phyloP scores from a whole-genome alignment of 768 basidiomycete species.

The Leccinum fibrillosum region DNA sequence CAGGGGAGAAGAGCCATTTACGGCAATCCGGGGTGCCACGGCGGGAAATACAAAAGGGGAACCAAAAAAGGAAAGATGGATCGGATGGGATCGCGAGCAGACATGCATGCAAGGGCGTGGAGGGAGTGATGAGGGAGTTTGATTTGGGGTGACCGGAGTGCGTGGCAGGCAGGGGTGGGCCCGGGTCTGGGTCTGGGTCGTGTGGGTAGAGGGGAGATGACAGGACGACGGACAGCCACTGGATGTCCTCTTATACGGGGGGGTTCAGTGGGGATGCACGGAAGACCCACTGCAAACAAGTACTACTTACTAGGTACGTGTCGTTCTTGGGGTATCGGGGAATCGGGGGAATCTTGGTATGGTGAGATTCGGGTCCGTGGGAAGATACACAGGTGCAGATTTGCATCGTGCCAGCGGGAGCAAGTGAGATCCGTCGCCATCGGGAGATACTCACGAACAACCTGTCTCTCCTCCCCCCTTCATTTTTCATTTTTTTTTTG shows the following conservation, averaged over 20 bases:
- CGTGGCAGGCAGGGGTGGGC: slow-evolving; percentile 13
- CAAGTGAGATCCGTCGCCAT: slow-evolving; percentile 54
- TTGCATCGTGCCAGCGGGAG: slow-evolving; percentile 31
- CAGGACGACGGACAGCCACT: slow-evolving; percentile 21
- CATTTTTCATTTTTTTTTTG: slow-evolving; percentile 16
- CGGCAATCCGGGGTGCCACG: slow-evolving; percentile 32
- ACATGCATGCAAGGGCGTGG: slow-evolving; percentile 23
- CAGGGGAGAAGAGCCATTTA: slow-evolving; percentile 14
- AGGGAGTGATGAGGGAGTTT: slow-evolving; percentile 15
- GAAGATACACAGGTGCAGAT: slow-evolving; percentile 28
- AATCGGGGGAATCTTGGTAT: slow-evolving; percentile 28
- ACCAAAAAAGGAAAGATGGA: slow-evolving; percentile 15
- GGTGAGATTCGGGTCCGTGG: slow-evolving; percentile 20
- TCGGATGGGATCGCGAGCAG: slow-evolving; percentile 11
- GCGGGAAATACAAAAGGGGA: slow-evolving; percentile 17
- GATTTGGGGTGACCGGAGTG: slow-evolving; percentile 23
- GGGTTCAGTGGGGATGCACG: background rate
- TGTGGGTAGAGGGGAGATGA: slow-evolving; percentile 26
- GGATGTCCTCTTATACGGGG: slow-evolving; percentile 19
- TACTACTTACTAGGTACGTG: slow-evolving; percentile 17
- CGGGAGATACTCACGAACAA: slow-evolving; percentile 49
- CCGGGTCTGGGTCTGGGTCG: slow-evolving; percentile 18
- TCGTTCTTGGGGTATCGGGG: slow-evolving; percentile 22
- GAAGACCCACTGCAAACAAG: slow-evolving; percentile 9
- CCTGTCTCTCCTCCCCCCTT: slow-evolving; percentile 5